Conservation (phyloP, 1,284 basidiomycete species). For the Trametes hirsuta region DNA sequence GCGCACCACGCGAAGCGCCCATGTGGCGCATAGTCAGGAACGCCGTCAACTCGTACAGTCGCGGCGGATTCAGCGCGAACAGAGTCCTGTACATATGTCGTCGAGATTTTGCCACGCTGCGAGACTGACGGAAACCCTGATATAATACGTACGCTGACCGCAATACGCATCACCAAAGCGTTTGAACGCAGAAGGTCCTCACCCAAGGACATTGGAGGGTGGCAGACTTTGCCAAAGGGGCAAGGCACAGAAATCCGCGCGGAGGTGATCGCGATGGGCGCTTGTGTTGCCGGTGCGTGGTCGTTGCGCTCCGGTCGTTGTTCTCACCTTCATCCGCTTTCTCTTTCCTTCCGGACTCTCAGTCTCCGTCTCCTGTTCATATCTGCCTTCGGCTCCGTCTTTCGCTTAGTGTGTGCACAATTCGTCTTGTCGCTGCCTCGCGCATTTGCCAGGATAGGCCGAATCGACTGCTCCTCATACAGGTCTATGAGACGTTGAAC, state of each 20-base stretch:
- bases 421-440: conserved; percentile 6
- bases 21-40: too few relatives aligned
- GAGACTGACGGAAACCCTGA: too few relatives aligned
- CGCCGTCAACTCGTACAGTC: too few relatives aligned
- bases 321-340: conserved; percentile 10
- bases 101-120: too few relatives aligned
- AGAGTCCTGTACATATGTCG: too few relatives aligned
- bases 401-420: background rate
- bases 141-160: too few relatives aligned
- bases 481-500: conserved; percentile 25
- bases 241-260: conserved; percentile 3
- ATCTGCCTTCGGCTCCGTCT: conserved; percentile 13
- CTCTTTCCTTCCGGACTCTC: background rate
- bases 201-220: too few relatives aligned
- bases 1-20: too few relatives aligned
- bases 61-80: too few relatives aligned
- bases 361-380: conserved; percentile 7
- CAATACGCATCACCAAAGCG: too few relatives aligned
- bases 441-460: background rate
- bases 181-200: too few relatives aligned
- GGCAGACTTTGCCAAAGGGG: too few relatives aligned
- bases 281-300: background rate
- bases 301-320: conserved; percentile 13
- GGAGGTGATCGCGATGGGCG: conserved; percentile 9
- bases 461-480: conserved; percentile 16